Base-by-base conservation (phyloP, 768 basidiomycete genomes). In the Bullera alba region DNA sequence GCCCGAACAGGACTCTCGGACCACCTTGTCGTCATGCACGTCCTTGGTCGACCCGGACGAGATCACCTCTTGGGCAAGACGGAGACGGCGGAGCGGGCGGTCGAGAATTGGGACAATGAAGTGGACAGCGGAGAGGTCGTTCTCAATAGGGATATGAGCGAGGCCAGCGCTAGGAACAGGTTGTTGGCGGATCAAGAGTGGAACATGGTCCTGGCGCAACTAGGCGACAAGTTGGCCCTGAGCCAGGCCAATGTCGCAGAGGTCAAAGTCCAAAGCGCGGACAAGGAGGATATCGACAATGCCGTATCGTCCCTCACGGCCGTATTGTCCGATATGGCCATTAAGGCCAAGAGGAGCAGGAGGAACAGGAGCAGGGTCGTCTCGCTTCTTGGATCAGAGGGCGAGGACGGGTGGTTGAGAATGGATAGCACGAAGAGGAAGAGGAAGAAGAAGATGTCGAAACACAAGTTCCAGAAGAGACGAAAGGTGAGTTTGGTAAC, bases 391-490 rank as follows among this genome's bases (percentile, higher is more conserved):
- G 44, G 45, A 30, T n/a, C 41, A 22, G 47, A 50, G 38, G 25
- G 38, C n/a, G 25, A 36, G 8, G 56, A 51, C 73, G 59, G 78
- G 78, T n/a, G 76, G 77, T 36, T 77, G 78, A 49, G 76, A 79
- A 50, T 70, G 61, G 66, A 68, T 41, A 68, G 66, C 44, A 60
- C 63, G 34, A 63, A 65, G 60, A 57, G 69, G 48, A 71, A 37
- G 75, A 76, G 48, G 53, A 73, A 78, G 67, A 79, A 83, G 82
- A 93, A 92, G 82, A 93, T 93, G 83, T 88, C 85, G 80, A 93
- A 91, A 76, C 90, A 93, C 73, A 92, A 92, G 77, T 79, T 87
- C 65, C 87, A 83, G 82, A 92, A 92, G 78, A 82, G 87, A 60
- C 79, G 90, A 79, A 85, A 82, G 76, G 87, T 87, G 70, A 53